phyloP scores from a whole-genome alignment of 352 stramenopile genomes.

The Phytopythium chamaehyphon region DNA sequence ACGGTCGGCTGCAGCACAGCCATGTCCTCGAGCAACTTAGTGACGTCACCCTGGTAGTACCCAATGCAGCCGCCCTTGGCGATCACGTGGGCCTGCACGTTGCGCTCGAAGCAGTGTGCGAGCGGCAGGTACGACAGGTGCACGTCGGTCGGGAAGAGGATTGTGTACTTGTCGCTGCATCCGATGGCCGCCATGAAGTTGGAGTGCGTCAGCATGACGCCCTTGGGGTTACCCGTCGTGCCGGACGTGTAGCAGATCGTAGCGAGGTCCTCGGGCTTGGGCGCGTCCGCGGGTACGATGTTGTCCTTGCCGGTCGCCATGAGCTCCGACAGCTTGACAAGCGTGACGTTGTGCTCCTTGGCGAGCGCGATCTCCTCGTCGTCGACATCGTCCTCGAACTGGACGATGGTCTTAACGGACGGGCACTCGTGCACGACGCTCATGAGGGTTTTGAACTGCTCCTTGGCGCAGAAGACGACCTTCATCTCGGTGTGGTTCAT shows the following conservation, averaged over 20 bases:
- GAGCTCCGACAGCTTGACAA: conserved; percentile 38
- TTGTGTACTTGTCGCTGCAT: conserved; percentile 3
- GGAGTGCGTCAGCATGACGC: conserved; percentile 56
- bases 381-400: conserved; percentile 27
- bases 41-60: conserved; percentile 88
- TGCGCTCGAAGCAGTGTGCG: conserved; percentile 90
- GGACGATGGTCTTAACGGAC: conserved; percentile 12
- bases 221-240: conserved; percentile 73
- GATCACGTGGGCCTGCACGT: conserved; percentile 35
- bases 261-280: conserved; percentile 67
- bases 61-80: conserved; percentile 67
- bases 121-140: conserved; percentile 91
- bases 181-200: conserved; percentile 28
- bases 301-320: conserved; percentile 34
- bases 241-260: conserved; percentile 90
- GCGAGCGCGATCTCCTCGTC: conserved; percentile 25
- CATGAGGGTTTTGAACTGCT: conserved; percentile 22
- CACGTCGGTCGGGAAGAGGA: conserved; percentile 8
- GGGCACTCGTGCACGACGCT: conserved; percentile 15
- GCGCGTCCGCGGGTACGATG: conserved; percentile 40
- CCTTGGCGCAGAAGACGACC: conserved; percentile 23
- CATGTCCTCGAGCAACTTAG: conserved; percentile 87
- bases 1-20: conserved; percentile 81
- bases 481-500: conserved; percentile 54
- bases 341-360: conserved; percentile 25